phyloP scores from a whole-genome alignment of 768 basidiomycete species.

The Hypsizygus marmoreus region DNA sequence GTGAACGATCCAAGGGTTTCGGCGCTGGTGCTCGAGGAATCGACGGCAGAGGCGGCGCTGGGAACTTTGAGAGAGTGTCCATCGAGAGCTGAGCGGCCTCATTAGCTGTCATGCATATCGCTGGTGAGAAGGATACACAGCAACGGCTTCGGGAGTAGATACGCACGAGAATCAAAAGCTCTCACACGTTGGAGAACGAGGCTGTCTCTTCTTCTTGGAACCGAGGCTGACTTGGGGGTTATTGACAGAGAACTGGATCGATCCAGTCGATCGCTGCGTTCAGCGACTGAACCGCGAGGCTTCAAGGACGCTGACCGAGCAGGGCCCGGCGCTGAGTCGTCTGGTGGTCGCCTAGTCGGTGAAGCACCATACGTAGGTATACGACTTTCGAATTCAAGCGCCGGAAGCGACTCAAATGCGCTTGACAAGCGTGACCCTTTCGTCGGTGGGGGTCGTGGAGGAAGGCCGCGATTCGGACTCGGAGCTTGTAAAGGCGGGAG shows the following conservation, averaged over 20 bases:
- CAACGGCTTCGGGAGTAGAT: not conserved
- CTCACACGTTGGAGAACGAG: conserved; percentile 37
- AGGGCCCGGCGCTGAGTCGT: not conserved
- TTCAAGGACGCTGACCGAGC: conserved; percentile 10
- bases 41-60: conserved; percentile 34
- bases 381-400: conserved; percentile 4
- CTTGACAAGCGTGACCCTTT: conserved; percentile 5
- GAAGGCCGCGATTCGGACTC: conserved; percentile 4
- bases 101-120: conserved; percentile 4
- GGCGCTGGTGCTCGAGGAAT: conserved; percentile 29
- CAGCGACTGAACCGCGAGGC: not conserved
- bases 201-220: conserved; percentile 33
- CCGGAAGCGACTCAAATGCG: conserved; percentile 10
- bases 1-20: conserved; percentile 18
- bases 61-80: conserved; percentile 37
- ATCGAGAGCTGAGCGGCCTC: conserved; percentile 17
- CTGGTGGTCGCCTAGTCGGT: not conserved
- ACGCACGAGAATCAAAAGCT: conserved; percentile 28
- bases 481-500: conserved; percentile 5
- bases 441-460: conserved; percentile 4
- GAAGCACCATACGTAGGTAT: not conserved
- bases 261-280: conserved; percentile 1
- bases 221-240: conserved; percentile 10
- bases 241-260: conserved; percentile 11
- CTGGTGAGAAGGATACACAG: not conserved